phyloP scores from a whole-genome alignment of 2,329 filamentous ascomycete genomes.

The Calonectria montana region DNA sequence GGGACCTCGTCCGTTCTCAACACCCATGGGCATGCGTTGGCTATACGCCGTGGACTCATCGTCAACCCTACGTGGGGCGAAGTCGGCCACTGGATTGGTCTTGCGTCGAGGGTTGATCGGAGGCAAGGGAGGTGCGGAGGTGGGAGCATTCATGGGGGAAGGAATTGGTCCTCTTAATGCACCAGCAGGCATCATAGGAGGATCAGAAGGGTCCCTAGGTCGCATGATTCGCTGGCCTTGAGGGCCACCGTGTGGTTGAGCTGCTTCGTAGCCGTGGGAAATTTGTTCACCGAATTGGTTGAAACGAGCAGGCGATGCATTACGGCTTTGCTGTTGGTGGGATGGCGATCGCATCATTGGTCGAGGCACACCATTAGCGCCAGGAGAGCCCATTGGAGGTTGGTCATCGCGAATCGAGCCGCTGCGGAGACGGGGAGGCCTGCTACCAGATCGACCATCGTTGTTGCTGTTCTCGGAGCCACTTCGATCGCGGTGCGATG shows the following conservation, averaged over 20 bases:
- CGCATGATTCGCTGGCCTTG: slow-evolving; percentile 53
- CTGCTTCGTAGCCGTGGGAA: slow-evolving; percentile 48
- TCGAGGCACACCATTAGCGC: slow-evolving; percentile 41
- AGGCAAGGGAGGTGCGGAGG: slow-evolving; percentile 62
- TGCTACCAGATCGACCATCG: slow-evolving; percentile 53
- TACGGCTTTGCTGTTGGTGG: slow-evolving; percentile 49
- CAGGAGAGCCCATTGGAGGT: slow-evolving; percentile 36
- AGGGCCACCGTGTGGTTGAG: slow-evolving; percentile 49
- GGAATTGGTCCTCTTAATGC: slow-evolving; percentile 54
- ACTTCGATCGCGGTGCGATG: slow-evolving; percentile 63
- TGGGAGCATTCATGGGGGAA: slow-evolving; percentile 50
- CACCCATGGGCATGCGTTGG: slow-evolving; percentile 28
- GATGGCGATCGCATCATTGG: slow-evolving; percentile 57
- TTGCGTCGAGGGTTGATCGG: slow-evolving; percentile 70
- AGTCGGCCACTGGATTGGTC: slow-evolving; percentile 53
- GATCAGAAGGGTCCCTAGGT: slow-evolving; percentile 63
- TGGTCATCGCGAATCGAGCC: slow-evolving; percentile 52
- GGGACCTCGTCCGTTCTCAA: slow-evolving; percentile 42
- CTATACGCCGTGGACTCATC: slow-evolving; percentile 44
- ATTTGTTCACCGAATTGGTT: slow-evolving; percentile 35
- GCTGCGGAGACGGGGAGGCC: slow-evolving; percentile 54
- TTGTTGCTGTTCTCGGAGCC: slow-evolving; percentile 64
- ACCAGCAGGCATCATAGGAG: slow-evolving; percentile 59
- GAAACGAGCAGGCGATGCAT: slow-evolving; percentile 36
- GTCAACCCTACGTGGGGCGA: slow-evolving; percentile 47